Evolutionary conservation across 257 asterid genomes (phyloP), one percentile per base, ranked within the genome.

Genomic region (Lithospermum erythrorhizon): DNA sequence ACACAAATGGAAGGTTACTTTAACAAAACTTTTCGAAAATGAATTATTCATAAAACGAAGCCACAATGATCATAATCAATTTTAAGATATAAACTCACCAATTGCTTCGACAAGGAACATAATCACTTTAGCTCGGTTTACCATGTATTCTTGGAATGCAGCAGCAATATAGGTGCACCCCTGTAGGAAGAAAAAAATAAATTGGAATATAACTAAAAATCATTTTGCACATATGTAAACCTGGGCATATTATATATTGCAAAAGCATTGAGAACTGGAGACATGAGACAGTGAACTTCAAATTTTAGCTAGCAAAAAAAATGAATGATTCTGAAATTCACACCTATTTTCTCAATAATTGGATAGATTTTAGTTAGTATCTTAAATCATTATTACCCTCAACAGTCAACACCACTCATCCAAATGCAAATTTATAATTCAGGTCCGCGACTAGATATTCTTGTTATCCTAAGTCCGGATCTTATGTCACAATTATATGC

Each of bases 61-160:
- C 49, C 37, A 53, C 2, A 23, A 3, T 35, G 19, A 55, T 20
- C 21, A 21, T 21, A 20, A 58, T 25, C 16, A 58, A 58, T 9
- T 24, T 27, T 49, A 16, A 45, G 17, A 47, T 7, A 8, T 2
- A 29, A 29, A 65, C 78, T 37, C 78, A 90, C 97, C 97, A 35
- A 89, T 79, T 58, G 96, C 97, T 80, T 90, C 96, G 11, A 87
- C 94, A 23, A 90, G 90, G 15, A 79, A 83, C 61, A 81, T 24
- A 58, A 90, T 83, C 69, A 82, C 78, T 68, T 66, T 85, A 62
- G 70, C 88, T 41, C 95, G 80, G 62, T 81, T 85, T 66, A 78
- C 41, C 23, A 82, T 70, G 66, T 81, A 85, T 5, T 65, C 83
- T 71, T 73, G 87, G 67, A 76, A 87, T 14, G 97, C 73, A 9